Evolutionary conservation across 2,329 filamentous ascomycete species (phyloP).

Genomic region (Apiospora pterosperma): DNA sequence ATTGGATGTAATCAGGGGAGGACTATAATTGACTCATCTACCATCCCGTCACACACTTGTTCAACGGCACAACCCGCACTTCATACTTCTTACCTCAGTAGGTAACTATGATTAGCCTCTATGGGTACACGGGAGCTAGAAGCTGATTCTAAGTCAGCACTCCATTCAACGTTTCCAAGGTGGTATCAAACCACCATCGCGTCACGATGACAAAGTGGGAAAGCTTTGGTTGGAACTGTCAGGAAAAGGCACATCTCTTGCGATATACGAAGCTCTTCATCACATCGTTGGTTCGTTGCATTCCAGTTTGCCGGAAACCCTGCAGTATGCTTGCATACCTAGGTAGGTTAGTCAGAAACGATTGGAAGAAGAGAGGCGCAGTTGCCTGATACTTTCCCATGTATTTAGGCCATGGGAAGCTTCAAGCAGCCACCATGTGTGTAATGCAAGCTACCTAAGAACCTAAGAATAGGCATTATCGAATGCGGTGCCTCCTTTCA

Average conservation of each 20-base stretch:
- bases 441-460: too few species aligned
- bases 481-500: conserved; percentile 12
- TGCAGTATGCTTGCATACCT: background rate
- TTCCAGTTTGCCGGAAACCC: background rate
- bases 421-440: background rate
- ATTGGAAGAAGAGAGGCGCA: background rate
- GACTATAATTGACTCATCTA: background rate
- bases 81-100: background rate
- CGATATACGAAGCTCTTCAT: background rate
- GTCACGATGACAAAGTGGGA: background rate
- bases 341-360: background rate
- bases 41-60: background rate
- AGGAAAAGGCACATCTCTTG: background rate
- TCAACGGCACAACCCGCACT: background rate
- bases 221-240: background rate
- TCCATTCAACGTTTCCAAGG: background rate
- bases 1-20: background rate
- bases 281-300: background rate
- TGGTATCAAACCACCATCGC: background rate
- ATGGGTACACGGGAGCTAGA: background rate
- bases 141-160: background rate
- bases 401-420: background rate
- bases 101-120: background rate
- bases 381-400: background rate
- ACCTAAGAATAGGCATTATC: conserved; percentile 13